Evolutionary conservation across 805 yeast genomes (phyloP), one percentile per base, ranked within the genome.

Genomic region (Lipomyces chichibuensis): DNA sequence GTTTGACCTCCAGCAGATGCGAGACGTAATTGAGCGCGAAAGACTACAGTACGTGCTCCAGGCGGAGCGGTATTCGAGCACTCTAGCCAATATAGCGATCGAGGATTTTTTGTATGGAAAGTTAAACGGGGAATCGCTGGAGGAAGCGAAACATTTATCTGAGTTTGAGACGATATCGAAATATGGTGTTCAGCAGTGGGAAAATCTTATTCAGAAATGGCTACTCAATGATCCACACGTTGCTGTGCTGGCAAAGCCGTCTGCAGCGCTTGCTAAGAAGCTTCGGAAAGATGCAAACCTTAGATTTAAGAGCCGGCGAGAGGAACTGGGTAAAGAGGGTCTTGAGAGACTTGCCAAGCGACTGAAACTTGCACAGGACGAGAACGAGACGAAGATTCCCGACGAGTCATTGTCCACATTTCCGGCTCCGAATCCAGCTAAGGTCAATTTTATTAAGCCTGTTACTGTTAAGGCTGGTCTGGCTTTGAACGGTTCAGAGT

Each of bases 41-140:
- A 87, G 82, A 75, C 83, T 88, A 80, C 87, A 86, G 72, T 86
- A 83, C 59, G 62, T 75, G 25, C 69, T 73, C 39, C 60, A 60
- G 6, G 75, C 75, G 33, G 83, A 78, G 63, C 54, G 67, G 54
- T 17, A 58, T 37, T 59, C 73, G 25, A 37, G 60, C 35, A 63
- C 69, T 7, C 80, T 92, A 62, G 84, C 92, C 0, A 85, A 84
- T 56, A 81, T 87, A 66, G 92, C 92, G 7, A 89, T 92, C 61
- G 82, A 83, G 51, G 96, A 91, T 73, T 94, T 92, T 76, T 75
- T 92, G 9, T 95, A 94, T 74, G 97, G 97, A 59, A 81, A 85
- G 58, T 72, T 77, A 1, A 87, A 86, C 65, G 90, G 90, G 1
- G 76, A 84, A 6, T 86, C 87, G 63, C 79, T 94, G 66, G 77